Percentiles rank a stretch among this genome's conserved stretches.
These are phyloP conservation scores for Umbelopsis ramanniana DNA, from an alignment of 192 early-diverging fungal species.

Conservation along the genomic window DNA sequence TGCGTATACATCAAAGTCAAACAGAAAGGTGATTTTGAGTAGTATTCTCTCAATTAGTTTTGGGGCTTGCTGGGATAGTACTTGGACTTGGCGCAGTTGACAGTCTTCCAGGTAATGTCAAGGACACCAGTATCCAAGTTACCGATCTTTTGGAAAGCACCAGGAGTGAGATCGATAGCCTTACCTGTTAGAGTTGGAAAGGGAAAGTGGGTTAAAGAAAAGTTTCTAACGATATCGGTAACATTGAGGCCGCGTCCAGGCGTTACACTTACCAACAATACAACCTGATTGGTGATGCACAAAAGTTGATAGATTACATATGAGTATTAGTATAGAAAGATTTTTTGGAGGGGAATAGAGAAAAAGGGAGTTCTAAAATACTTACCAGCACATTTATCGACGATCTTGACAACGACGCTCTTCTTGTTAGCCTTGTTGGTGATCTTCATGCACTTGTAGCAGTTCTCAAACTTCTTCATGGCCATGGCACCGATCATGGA, in stretches of 20 bases:
- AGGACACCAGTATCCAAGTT: slow-evolving; percentile 37
- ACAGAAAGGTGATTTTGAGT: no score
- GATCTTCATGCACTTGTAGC: slow-evolving; percentile 47
- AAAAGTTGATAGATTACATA: slow-evolving; percentile 14
- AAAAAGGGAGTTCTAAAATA: no score
- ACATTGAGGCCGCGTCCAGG: neutral
- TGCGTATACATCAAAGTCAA: no score
- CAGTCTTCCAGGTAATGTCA: slow-evolving; percentile 34
- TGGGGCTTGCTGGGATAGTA: slow-evolving; percentile 20
- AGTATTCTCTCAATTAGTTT: neutral
- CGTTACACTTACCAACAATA: slow-evolving; percentile 1
- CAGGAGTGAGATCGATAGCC: slow-evolving; percentile 41
- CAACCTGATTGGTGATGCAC: slow-evolving; percentile 12
- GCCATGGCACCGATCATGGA: slow-evolving; percentile 48
- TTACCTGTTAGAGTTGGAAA: slow-evolving; percentile 12
- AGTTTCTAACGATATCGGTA: neutral
- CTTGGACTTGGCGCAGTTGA: slow-evolving; percentile 23
- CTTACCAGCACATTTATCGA: slow-evolving; percentile 41
- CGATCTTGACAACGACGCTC: slow-evolving; percentile 35
- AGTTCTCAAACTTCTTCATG: slow-evolving; percentile 39
- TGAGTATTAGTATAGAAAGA: neutral
- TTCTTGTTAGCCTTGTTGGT: slow-evolving; percentile 32
- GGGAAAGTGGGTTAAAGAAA: neutral
- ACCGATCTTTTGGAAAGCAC: slow-evolving; percentile 35
- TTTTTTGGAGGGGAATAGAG: no score